These are phyloP conservation scores for Hygrophila difformis DNA, from an alignment of 257 asterid genomes.

Conservation along the genomic window DNA sequence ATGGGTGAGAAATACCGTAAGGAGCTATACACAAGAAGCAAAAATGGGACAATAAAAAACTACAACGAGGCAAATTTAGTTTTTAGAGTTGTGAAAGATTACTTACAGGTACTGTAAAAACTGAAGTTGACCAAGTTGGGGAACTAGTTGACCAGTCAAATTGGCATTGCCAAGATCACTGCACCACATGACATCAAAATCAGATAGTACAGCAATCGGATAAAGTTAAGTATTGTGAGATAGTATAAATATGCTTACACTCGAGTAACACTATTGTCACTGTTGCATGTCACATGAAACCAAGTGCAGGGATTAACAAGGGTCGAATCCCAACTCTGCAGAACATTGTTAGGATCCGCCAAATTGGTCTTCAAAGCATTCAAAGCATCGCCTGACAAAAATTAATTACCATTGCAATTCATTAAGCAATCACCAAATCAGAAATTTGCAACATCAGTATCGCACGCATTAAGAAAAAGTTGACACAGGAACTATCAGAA, in stretches of 20 bases:
- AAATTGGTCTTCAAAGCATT: constrained; percentile 61
- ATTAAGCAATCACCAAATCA: constrained; percentile 9
- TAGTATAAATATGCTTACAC: constrained; percentile 56
- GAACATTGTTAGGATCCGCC: constrained; percentile 83
- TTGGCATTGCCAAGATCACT: constrained; percentile 98
- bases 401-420: constrained; percentile 3
- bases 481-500: not conserved
- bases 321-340: constrained; percentile 96
- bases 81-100: constrained; percentile 6
- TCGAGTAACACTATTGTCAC: constrained; percentile 74
- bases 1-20: no score
- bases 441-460: no score
- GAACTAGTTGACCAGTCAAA: constrained; percentile 75
- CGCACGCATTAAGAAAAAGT: no score
- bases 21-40: no score
- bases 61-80: constrained; percentile 1
- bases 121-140: constrained; percentile 83
- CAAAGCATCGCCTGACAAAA: constrained; percentile 87
- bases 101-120: constrained; percentile 89
- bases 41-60: no score
- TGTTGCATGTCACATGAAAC: constrained; percentile 92
- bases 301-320: constrained; percentile 98
- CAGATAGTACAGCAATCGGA: not conserved
- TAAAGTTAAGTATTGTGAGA: constrained; percentile 10
- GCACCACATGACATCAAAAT: constrained; percentile 18